Percentiles rank a stretch among this genome's conserved stretches.
Evolutionary conservation across 2,329 filamentous ascomycete genomes (phyloP).

Genomic region (Thelonectria olida): DNA sequence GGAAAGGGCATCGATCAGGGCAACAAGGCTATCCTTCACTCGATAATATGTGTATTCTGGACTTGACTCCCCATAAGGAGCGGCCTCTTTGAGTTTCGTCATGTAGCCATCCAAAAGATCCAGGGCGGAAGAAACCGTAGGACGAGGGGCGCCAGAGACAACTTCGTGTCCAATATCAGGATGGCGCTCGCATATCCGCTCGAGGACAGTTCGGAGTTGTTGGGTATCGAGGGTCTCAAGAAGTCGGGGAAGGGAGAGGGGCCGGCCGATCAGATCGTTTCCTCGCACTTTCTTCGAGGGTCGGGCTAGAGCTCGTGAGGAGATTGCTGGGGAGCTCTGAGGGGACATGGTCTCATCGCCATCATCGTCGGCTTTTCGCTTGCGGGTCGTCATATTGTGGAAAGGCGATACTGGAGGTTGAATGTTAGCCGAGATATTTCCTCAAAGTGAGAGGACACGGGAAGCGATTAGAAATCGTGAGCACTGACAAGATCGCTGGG

Average conservation of each 20-base stretch:
- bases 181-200: slow-evolving; percentile 89
- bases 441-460: neutral
- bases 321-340: slow-evolving; percentile 79
- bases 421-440: slow-evolving; percentile 35
- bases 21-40: slow-evolving; percentile 80
- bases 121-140: slow-evolving; percentile 82
- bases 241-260: slow-evolving; percentile 72
- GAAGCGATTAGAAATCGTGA: neutral
- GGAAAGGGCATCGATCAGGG: slow-evolving; percentile 86
- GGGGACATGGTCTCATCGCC: slow-evolving; percentile 90
- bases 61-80: slow-evolving; percentile 85
- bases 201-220: slow-evolving; percentile 86
- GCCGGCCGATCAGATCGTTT: slow-evolving; percentile 71
- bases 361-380: slow-evolving; percentile 89
- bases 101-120: slow-evolving; percentile 86
- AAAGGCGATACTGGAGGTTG: slow-evolving; percentile 53
- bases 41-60: slow-evolving; percentile 96
- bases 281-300: slow-evolving; percentile 70
- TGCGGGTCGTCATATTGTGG: slow-evolving; percentile 67
- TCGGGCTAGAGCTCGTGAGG: slow-evolving; percentile 72
- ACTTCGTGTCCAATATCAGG: slow-evolving; percentile 88
- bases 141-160: slow-evolving; percentile 83
- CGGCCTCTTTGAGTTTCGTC: slow-evolving; percentile 77
- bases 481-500: slow-evolving; percentile 64
- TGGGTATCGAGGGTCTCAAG: slow-evolving; percentile 91